These are phyloP conservation scores for Hirsutella rhossiliensis DNA, from an alignment of 2,329 filamentous ascomycete genomes.

Conservation along the genomic window DNA sequence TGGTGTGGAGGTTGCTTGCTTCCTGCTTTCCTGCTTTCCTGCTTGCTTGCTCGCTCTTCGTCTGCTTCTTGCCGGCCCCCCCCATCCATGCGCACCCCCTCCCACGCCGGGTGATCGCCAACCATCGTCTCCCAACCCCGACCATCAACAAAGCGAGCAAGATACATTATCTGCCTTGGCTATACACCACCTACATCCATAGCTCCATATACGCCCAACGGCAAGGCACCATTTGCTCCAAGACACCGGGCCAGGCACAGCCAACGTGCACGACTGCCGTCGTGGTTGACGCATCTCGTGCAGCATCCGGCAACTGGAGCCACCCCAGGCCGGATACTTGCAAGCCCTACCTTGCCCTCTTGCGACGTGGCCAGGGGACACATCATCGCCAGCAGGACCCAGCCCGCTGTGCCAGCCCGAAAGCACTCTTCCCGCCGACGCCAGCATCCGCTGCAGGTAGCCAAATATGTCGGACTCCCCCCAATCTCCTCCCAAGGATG, in stretches of 20 bases:
- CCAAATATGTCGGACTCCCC: slow-evolving; percentile 84
- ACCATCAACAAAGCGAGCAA: neutral
- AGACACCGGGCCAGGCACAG: slow-evolving; percentile 21
- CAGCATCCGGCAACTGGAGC: slow-evolving; percentile 37
- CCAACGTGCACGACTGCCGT: slow-evolving; percentile 12
- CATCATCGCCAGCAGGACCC: slow-evolving; percentile 35
- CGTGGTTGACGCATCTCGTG: slow-evolving; percentile 39
- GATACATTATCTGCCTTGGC: neutral
- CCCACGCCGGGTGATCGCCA: slow-evolving; percentile 2
- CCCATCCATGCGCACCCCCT: slow-evolving; percentile 2
- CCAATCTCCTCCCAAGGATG: slow-evolving; percentile 86
- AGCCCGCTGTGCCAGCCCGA: slow-evolving; percentile 44
- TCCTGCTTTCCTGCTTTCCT: neutral
- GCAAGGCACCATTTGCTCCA: slow-evolving; percentile 12
- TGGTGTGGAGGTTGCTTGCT: neutral
- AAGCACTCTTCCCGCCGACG: slow-evolving; percentile 45
- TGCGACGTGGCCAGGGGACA: slow-evolving; percentile 49
- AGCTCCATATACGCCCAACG: slow-evolving; percentile 4
- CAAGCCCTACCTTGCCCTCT: slow-evolving; percentile 36
- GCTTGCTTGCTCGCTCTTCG: slow-evolving; percentile 4
- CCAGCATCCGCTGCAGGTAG: slow-evolving; percentile 53
- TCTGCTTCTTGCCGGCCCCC: neutral
- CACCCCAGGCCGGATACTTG: slow-evolving; percentile 26
- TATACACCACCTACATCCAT: neutral
- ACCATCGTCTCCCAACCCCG: slow-evolving; percentile 8